phyloP scores from a whole-genome alignment of 2,329 filamentous ascomycete genomes.

The Fusarium musae region DNA sequence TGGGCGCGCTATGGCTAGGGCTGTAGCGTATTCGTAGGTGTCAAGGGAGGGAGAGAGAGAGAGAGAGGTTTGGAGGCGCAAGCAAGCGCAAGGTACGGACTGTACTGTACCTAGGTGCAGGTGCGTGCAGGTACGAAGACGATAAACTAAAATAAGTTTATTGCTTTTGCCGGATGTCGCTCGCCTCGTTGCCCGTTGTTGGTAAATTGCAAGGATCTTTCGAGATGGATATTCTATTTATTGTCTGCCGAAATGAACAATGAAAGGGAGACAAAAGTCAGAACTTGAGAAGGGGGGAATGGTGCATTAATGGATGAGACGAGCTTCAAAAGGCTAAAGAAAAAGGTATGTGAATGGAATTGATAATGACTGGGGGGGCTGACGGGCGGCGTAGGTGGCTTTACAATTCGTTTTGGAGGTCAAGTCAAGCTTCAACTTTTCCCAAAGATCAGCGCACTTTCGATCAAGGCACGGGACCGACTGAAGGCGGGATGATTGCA shows the following conservation, averaged over 20 bases:
- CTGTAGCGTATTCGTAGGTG: slow-evolving; percentile 21
- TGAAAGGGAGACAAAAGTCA: slow-evolving; percentile 18
- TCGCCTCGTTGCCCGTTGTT: slow-evolving; percentile 17
- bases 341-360: slow-evolving; percentile 2
- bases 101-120: neutral
- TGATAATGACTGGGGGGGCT: slow-evolving; percentile 25
- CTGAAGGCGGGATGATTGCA: slow-evolving; percentile 31
- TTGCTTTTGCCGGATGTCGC: slow-evolving; percentile 31
- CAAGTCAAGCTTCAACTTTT: slow-evolving; percentile 17
- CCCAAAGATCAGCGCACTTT: slow-evolving; percentile 38
- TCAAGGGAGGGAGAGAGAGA: slow-evolving; percentile 13
- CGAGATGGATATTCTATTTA: slow-evolving; percentile 26
- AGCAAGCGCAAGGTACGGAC: neutral
- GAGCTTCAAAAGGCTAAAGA: neutral
- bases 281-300: slow-evolving; percentile 7
- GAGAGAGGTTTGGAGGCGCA: neutral
- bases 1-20: slow-evolving; percentile 24
- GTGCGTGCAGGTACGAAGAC: neutral
- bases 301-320: neutral
- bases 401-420: slow-evolving; percentile 5
- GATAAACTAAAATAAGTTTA: slow-evolving; percentile 3
- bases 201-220: slow-evolving; percentile 18
- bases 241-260: slow-evolving; percentile 31
- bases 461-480: slow-evolving; percentile 40
- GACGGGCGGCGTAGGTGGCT: slow-evolving; percentile 36